Percentiles rank a stretch among this genome's conserved stretches.
These are phyloP conservation scores for Pythium rhizo-oryzae DNA, from an alignment of 352 stramenopile genomes.

Conservation along the genomic window DNA sequence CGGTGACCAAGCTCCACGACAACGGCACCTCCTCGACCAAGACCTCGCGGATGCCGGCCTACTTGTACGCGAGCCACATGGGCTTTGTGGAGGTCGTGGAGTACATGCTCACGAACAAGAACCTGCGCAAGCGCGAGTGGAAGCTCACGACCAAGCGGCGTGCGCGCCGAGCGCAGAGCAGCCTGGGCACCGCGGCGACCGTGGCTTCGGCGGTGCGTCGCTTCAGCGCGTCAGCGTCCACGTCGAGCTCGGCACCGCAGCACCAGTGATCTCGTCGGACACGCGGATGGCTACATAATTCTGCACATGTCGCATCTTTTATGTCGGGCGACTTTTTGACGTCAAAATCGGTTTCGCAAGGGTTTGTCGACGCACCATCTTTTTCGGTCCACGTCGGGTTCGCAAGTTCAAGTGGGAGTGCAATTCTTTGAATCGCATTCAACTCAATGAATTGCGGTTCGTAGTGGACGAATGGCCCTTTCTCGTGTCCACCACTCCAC, in stretches of 20 bases:
- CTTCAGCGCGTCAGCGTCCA: not conserved
- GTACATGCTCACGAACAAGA: constrained; percentile 10
- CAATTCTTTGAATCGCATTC: constrained; percentile 21
- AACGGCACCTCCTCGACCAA: constrained; percentile 9
- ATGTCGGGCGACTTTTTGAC: not conserved
- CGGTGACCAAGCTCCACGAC: constrained; percentile 8
- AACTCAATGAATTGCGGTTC: constrained; percentile 9
- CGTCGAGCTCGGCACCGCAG: not conserved
- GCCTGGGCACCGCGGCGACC: not conserved
- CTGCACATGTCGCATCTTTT: constrained; percentile 12
- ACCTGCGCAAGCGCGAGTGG: constrained; percentile 9
- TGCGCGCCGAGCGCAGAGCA: constrained; percentile 7
- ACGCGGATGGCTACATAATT: constrained; percentile 1
- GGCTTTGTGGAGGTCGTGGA: constrained; percentile 19
- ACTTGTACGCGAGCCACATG: constrained; percentile 17
- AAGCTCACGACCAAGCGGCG: constrained; percentile 13
- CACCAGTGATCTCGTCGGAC: not conserved
- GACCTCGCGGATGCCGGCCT: constrained; percentile 6
- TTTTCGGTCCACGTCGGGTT: constrained; percentile 4
- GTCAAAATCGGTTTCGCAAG: constrained; percentile 1
- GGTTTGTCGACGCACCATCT: constrained; percentile 1
- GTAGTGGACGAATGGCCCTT: constrained; percentile 12
- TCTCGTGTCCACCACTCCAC: constrained; percentile 10
- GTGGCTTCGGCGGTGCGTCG: not conserved
- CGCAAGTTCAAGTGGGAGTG: not conserved